Conservation (phyloP, 257 asterid genomes). For the Gentiana dahurica region DNA sequence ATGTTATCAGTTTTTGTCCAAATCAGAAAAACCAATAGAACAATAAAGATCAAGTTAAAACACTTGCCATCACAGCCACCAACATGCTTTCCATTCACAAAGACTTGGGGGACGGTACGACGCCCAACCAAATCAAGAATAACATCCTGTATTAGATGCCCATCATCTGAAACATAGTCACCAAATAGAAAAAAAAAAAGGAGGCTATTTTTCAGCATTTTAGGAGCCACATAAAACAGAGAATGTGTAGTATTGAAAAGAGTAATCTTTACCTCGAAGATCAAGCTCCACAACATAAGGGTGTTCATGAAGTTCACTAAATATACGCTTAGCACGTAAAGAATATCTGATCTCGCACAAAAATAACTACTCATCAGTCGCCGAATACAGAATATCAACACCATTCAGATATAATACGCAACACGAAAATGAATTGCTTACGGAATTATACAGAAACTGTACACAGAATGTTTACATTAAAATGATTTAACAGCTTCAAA, state of each 20-base stretch:
- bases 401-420: too few species aligned
- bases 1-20: too few species aligned
- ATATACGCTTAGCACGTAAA: constrained; percentile 53
- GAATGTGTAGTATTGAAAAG: background rate
- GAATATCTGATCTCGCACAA: constrained; percentile 48
- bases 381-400: background rate
- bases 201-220: constrained; percentile 3
- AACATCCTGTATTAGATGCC: constrained; percentile 60
- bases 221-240: background rate
- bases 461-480: too few species aligned
- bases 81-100: constrained; percentile 89
- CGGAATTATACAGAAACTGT: too few species aligned
- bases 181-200: background rate
- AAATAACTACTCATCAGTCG: constrained; percentile 4
- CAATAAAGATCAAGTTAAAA: constrained; percentile 6
- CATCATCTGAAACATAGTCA: constrained; percentile 52
- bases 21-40: background rate
- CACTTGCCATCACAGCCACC: constrained; percentile 87
- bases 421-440: too few species aligned
- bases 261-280: constrained; percentile 54
- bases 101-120: constrained; percentile 90
- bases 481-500: too few species aligned
- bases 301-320: constrained; percentile 60
- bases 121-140: constrained; percentile 75
- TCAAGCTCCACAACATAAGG: constrained; percentile 95